Conservation (phyloP, 129 eudicot genomes). For the Centrapalus pauciflorus region DNA sequence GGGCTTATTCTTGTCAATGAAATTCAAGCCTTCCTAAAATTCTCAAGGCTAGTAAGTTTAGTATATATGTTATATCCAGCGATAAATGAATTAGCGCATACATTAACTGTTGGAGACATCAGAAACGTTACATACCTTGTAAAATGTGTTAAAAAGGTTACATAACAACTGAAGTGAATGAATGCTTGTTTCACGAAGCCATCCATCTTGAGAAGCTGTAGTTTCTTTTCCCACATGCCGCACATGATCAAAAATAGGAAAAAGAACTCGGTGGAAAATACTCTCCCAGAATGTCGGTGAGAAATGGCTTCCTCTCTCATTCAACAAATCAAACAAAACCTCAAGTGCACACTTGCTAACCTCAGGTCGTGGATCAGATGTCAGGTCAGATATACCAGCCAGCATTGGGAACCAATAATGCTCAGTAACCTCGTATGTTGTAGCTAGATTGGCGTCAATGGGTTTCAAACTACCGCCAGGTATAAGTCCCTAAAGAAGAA, state of each 20-base stretch:
- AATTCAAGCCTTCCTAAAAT: no score
- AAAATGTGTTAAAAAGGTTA: slow-evolving; percentile 80
- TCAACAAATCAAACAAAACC: slow-evolving; percentile 88
- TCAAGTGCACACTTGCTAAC: slow-evolving; percentile 95
- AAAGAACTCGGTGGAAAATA: slow-evolving; percentile 73
- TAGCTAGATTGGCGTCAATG: slow-evolving; percentile 35
- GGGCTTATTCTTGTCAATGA: no score
- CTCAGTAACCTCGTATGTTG: slow-evolving; percentile 67
- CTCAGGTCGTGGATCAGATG: slow-evolving; percentile 78
- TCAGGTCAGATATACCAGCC: slow-evolving; percentile 91
- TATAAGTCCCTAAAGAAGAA: slow-evolving; percentile 64
- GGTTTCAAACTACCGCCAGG: slow-evolving; percentile 84
- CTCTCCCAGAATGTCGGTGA: slow-evolving; percentile 85
- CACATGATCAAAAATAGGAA: slow-evolving; percentile 91
- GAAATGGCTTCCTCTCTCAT: slow-evolving; percentile 88
- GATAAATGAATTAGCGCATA: not conserved
- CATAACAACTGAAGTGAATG: slow-evolving; percentile 87
- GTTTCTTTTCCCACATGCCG: slow-evolving; percentile 70
- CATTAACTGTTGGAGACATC: not conserved
- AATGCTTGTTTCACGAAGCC: slow-evolving; percentile 77
- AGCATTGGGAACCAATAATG: slow-evolving; percentile 98
- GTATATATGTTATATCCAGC: no score
- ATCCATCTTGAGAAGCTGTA: slow-evolving; percentile 51
- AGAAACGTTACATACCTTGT: slow-evolving; percentile 90
- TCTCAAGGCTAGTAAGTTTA: no score